A percentile compares a stretch with the other conserved stretches of the same genome.
These are phyloP conservation scores for Saturnispora galanensis DNA, from an alignment of 805 yeast genomes.

Conservation along the genomic window DNA sequence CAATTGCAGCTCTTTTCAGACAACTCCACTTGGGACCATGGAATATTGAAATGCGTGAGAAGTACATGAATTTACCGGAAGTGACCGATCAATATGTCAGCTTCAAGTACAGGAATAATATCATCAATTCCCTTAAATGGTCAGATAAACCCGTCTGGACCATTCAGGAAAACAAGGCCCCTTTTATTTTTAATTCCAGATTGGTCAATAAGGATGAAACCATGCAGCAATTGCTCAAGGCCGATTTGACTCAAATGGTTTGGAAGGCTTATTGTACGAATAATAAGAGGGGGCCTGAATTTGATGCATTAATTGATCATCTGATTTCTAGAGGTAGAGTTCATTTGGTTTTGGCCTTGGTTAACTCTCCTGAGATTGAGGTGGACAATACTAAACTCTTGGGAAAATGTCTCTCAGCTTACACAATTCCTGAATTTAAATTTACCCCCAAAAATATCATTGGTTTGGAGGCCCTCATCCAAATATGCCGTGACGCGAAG, in stretches of 20 bases:
- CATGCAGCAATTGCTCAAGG: neutral
- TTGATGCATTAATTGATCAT: neutral
- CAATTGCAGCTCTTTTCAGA: neutral
- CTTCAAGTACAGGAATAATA: neutral
- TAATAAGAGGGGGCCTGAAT: neutral
- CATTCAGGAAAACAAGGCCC: neutral
- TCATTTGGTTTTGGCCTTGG: neutral
- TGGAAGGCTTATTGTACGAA: neutral
- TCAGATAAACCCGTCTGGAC: neutral
- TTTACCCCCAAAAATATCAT: neutral
- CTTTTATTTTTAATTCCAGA: neutral
- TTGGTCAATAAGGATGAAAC: neutral
- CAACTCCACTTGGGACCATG: neutral
- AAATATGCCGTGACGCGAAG: neutral
- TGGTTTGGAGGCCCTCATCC: conserved; percentile 1
- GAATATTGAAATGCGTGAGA: neutral
- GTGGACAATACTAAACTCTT: neutral
- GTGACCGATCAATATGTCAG: neutral
- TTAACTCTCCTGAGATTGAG: neutral
- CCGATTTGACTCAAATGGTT: neutral
- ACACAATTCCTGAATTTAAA: neutral
- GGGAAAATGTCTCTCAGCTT: neutral
- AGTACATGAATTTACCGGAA: neutral
- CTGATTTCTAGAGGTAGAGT: neutral
- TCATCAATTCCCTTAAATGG: neutral